Percentiles rank a stretch among this genome's conserved stretches.
phyloP scores from a whole-genome alignment of 257 asterid species.

The Paraleonurus japonicus region DNA sequence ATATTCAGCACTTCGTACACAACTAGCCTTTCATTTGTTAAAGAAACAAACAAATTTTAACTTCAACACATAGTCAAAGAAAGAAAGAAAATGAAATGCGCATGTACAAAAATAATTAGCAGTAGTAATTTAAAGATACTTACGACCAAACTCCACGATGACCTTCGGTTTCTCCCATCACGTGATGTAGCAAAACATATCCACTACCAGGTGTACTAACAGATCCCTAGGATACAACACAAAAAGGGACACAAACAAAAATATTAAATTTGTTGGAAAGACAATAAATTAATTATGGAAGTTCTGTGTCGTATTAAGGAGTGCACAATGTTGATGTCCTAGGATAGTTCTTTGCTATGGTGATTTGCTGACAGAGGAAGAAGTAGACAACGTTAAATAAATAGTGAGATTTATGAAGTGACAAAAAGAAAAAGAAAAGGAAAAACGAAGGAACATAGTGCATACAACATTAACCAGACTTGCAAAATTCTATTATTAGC shows the following conservation, averaged over 20 bases:
- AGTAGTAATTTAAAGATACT: slow-evolving; percentile 45
- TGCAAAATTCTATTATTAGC: not conserved
- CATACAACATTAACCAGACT: not conserved
- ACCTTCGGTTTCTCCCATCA: slow-evolving; percentile 99
- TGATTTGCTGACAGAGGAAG: not conserved
- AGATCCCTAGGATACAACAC: slow-evolving; percentile 55
- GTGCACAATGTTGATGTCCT: not conserved
- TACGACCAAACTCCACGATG: slow-evolving; percentile 96
- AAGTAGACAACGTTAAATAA: not conserved
- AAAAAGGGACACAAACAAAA: slow-evolving; percentile 12
- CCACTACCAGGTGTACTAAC: slow-evolving; percentile 96
- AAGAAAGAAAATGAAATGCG: not conserved
- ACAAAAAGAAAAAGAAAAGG: not conserved
- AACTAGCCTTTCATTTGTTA: not conserved
- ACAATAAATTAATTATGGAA: not conserved
- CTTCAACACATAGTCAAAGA: not conserved
- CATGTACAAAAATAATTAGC: slow-evolving; percentile 4
- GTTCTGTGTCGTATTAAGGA: not conserved
- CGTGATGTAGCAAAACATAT: slow-evolving; percentile 92
- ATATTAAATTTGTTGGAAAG: not conserved
- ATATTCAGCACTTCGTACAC: not conserved
- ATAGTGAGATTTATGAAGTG: not conserved
- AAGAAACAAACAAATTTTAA: not conserved
- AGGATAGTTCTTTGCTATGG: not conserved
- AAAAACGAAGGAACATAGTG: not conserved